These are phyloP conservation scores for Phylloporus sp. DNA, from an alignment of 768 basidiomycete species.

Conservation along the genomic window DNA sequence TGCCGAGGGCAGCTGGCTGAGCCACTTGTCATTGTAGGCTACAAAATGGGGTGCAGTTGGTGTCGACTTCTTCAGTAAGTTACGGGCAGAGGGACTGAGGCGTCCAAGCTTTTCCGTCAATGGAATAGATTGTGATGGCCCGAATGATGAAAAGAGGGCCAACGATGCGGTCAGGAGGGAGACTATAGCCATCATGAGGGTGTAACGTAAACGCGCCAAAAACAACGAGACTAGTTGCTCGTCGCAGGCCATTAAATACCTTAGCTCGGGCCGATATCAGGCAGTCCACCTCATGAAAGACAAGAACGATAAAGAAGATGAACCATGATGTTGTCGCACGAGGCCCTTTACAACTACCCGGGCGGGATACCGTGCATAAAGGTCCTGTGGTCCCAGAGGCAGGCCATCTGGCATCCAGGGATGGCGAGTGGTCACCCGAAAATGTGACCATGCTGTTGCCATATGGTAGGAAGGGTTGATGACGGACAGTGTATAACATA, in stretches of 20 bases:
- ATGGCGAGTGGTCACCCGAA: not conserved
- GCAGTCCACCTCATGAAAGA: slow-evolving; percentile 2
- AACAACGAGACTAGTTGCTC: not conserved
- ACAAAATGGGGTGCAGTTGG: slow-evolving; percentile 49
- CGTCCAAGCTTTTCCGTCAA: slow-evolving; percentile 21
- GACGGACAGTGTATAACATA: not conserved
- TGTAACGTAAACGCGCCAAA: not conserved
- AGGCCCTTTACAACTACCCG: not conserved
- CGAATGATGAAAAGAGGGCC: slow-evolving; percentile 6
- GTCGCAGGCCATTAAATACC: slow-evolving; percentile 17
- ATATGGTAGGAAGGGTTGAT: slow-evolving; percentile 3
- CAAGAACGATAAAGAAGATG: slow-evolving; percentile 7
- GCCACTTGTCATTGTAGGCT: slow-evolving; percentile 39
- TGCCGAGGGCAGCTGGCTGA: slow-evolving; percentile 41
- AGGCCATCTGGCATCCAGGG: not conserved
- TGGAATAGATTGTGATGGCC: slow-evolving; percentile 11
- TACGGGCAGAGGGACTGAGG: slow-evolving; percentile 21
- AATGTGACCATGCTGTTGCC: not conserved
- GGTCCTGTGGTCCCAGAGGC: slow-evolving; percentile 3
- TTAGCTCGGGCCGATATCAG: not conserved
- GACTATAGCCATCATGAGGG: slow-evolving; percentile 10
- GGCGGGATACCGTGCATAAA: slow-evolving; percentile 1
- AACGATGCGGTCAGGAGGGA: slow-evolving; percentile 7
- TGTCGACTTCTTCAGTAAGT: slow-evolving; percentile 17
- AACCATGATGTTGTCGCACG: not conserved